Base-by-base conservation (phyloP, 192 early-diverging fungal species). In the Coemansia sp. region DNA sequence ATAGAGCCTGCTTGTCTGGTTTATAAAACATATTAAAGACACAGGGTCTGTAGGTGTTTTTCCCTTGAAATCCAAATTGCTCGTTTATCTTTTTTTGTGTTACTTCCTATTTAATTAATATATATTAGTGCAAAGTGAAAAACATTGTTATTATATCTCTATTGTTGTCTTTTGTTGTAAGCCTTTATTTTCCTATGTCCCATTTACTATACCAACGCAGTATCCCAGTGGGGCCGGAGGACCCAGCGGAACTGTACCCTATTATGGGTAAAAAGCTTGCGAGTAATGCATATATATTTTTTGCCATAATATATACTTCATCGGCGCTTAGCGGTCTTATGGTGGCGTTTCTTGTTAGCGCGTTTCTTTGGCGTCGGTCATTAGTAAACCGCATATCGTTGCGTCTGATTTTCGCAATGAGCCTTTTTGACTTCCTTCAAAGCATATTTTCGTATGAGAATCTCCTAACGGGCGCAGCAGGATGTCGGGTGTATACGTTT, bases 301-400 rank as follows among this genome's bases (percentile, higher is more conserved):
- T 34, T 16, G 32, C 28, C 19, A 11, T 55, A 3, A 19, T 20
- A 8, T 35, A 55, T 30, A 35, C 19, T 10, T 34, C 30, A 4
- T 14, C 30, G 19, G 54, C 34, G 28, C 20, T 56, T 3, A 69
- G 72, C n/a, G 62, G 64, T 0, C 18, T 20, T 10, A 69, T 75
- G 64, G 50, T 62, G 13, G 9, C 69, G 6, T 66, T 75, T 28
- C 23, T 75, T 25, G 22, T 36, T 9, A 7, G 18, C 4, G 64
- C 64, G 16, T 75, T 75, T 39, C 0, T 75, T 20, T 75, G 72
- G 72, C 67, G 72, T 22, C 62, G 63, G 6, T 49, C 48, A 14
- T 49, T 69, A 14, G 72, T 69, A 3, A 62, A 75, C 19, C 67
- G 72, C 14, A 52, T 75, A 10, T 75, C 72, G 0, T 50, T 75